Base-by-base conservation (phyloP, 2,329 filamentous ascomycete species). In the Ceratocystis lukuohia region DNA sequence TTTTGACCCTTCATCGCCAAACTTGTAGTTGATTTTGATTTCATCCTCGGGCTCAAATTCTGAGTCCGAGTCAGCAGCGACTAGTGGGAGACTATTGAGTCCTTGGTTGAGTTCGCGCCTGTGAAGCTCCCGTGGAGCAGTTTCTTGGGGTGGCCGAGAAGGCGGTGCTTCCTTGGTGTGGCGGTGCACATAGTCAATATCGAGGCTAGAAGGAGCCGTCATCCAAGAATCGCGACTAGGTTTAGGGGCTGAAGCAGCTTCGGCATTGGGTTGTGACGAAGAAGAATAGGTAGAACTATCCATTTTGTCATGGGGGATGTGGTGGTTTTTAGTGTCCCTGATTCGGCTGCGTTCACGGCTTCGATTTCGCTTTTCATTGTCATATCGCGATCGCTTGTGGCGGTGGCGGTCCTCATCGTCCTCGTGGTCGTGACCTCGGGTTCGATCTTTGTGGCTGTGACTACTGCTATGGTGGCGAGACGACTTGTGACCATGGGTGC, bases 1-100 rank as follows among this genome's bases (percentile, higher is more conserved):
- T 71, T 91, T 84, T 15, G 92, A 93, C 0, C 94, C 93, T 5
- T 84, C 78, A 74, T 99, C 94, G 20, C 95, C 94, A 75, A 99
- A 95, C 0, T 79, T 89, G 73, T 97, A 99, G 67, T 84, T 80
- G 7, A 95, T 84, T 0, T 68, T 72, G 30, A 73, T 70, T 66
- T 88, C 82, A 65, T 84, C 30, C 1, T 57, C 4, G 61, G 44
- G 79, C 33, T 84, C 81, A 1, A 80, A 76, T 63, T 81, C 84
- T 2, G 83, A 82, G 12, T 82, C 80, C 45, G 84, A 82, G 8
- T 65, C 63, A 8, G 22, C 15, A 10, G 28, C 41, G 2, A 30
- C 8, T 48, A 10, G 53, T n/a, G 44, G 33, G 25, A 88, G 71
- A 68, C 85, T 80, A 7, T 82, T 75, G 70, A 90, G 82, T 0